Conservation (phyloP, 768 basidiomycete species). For the Plicaturopsis crispa region DNA sequence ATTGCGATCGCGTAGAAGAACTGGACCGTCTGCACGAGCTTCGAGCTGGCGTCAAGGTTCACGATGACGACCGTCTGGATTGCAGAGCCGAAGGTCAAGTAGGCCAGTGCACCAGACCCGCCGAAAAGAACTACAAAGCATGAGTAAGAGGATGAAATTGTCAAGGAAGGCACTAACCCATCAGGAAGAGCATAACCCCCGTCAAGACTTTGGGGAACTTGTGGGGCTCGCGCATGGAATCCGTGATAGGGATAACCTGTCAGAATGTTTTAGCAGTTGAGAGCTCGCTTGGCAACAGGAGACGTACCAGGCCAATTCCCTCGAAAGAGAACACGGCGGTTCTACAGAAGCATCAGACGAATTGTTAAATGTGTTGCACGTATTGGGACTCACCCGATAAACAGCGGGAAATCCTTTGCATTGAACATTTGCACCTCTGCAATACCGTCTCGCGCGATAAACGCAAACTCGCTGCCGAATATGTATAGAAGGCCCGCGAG, state of each 20-base stretch:
- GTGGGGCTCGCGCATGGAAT: slow-evolving; percentile 92
- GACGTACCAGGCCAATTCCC: slow-evolving; percentile 81
- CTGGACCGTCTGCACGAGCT: slow-evolving; percentile 87
- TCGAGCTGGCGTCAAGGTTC: slow-evolving; percentile 79
- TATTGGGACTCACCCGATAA: slow-evolving; percentile 66
- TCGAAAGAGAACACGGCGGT: slow-evolving; percentile 99
- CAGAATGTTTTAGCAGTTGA: slow-evolving; percentile 4
- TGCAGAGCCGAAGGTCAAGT: slow-evolving; percentile 79
- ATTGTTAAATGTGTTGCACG: neutral
- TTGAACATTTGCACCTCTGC: slow-evolving; percentile 87
- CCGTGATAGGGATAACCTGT: slow-evolving; percentile 90
- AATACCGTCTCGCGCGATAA: slow-evolving; percentile 62
- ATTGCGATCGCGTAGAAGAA: slow-evolving; percentile 91
- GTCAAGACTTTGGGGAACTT: slow-evolving; percentile 87
- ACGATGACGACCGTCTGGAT: slow-evolving; percentile 93
- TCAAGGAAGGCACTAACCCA: slow-evolving; percentile 34
- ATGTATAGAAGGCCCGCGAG: slow-evolving; percentile 82
- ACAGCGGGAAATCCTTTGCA: slow-evolving; percentile 77
- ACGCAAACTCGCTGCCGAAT: slow-evolving; percentile 73
- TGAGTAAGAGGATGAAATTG: slow-evolving; percentile 3
- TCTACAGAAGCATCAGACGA: slow-evolving; percentile 26
- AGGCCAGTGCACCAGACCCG: slow-evolving; percentile 80
- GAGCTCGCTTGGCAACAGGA: neutral
- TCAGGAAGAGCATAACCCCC: slow-evolving; percentile 85
- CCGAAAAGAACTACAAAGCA: slow-evolving; percentile 64